Percentiles rank a stretch among this genome's conserved stretches.
phyloP scores from a whole-genome alignment of 2,329 filamentous ascomycete species.

The Alternaria infectoria region DNA sequence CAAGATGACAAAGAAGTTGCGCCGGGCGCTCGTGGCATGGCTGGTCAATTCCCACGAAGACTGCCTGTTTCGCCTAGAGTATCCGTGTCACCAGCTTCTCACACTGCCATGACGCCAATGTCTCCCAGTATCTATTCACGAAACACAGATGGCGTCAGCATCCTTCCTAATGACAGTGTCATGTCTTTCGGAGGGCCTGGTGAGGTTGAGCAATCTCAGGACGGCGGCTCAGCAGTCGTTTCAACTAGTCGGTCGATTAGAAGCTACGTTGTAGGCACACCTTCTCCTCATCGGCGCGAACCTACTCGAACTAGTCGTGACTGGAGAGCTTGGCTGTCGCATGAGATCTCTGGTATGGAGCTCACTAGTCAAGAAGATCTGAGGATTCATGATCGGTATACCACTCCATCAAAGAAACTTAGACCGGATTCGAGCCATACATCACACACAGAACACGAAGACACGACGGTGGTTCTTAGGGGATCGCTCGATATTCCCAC shows the following conservation, averaged over 20 bases:
- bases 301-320: slow-evolving; percentile 49
- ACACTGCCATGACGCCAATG: slow-evolving; percentile 34
- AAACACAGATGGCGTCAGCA: slow-evolving; percentile 49
- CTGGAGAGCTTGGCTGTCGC: slow-evolving; percentile 56
- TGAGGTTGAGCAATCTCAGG: slow-evolving; percentile 10
- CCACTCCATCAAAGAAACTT: slow-evolving; percentile 15
- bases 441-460: slow-evolving; percentile 36
- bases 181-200: slow-evolving; percentile 28
- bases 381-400: slow-evolving; percentile 33
- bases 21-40: no score
- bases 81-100: slow-evolving; percentile 15
- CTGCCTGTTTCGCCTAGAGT: neutral
- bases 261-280: slow-evolving; percentile 49
- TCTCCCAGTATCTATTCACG: slow-evolving; percentile 58
- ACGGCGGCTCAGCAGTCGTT: slow-evolving; percentile 50
- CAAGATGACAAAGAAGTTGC: neutral
- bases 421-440: slow-evolving; percentile 20
- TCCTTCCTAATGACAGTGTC: slow-evolving; percentile 43
- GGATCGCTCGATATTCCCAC: slow-evolving; percentile 14
- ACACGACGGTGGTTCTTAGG: slow-evolving; percentile 27
- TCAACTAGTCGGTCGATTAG: slow-evolving; percentile 53
- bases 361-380: slow-evolving; percentile 34
- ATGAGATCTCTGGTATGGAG: slow-evolving; percentile 51
- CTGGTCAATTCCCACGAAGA: neutral
- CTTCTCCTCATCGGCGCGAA: slow-evolving; percentile 28